phyloP scores from a whole-genome alignment of 345 rosid genomes.

The Stellera chamaejasme region DNA sequence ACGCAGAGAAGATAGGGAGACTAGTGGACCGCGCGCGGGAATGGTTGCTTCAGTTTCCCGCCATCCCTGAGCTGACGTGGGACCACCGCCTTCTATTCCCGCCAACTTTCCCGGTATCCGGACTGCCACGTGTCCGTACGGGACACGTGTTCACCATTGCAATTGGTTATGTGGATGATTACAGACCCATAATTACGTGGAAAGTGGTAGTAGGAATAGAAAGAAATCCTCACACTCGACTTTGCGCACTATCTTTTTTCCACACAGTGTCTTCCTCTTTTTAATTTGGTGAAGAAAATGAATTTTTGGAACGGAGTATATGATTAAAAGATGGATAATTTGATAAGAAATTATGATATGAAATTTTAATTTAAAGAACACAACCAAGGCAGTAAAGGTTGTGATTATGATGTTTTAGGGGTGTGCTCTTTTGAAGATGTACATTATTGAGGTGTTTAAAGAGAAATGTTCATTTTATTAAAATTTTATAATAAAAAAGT shows the following conservation, averaged over 20 bases:
- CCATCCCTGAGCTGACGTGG: conserved; percentile 13
- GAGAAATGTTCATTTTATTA: too few species aligned
- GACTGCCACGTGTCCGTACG: conserved; percentile 6
- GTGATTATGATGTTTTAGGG: too few species aligned
- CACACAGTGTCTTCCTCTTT: too few species aligned
- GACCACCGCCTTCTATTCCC: conserved; percentile 25
- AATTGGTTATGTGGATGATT: neutral
- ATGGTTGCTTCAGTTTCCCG: conserved; percentile 34
- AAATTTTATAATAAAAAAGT: too few species aligned
- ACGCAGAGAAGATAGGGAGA: conserved; percentile 25
- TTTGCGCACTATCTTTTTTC: neutral
- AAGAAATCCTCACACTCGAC: neutral
- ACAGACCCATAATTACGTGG: neutral
- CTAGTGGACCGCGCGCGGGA: neutral
- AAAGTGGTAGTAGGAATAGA: neutral
- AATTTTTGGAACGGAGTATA: too few species aligned
- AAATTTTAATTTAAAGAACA: too few species aligned
- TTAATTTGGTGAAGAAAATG: too few species aligned
- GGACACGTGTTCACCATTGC: neutral
- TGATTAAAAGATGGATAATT: too few species aligned
- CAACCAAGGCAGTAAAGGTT: too few species aligned
- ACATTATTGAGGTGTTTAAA: too few species aligned
- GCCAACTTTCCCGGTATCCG: conserved; percentile 13
- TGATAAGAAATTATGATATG: too few species aligned
- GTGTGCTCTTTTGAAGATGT: too few species aligned